phyloP scores from a whole-genome alignment of 306 rosid species.

The Acacia acuminata region DNA sequence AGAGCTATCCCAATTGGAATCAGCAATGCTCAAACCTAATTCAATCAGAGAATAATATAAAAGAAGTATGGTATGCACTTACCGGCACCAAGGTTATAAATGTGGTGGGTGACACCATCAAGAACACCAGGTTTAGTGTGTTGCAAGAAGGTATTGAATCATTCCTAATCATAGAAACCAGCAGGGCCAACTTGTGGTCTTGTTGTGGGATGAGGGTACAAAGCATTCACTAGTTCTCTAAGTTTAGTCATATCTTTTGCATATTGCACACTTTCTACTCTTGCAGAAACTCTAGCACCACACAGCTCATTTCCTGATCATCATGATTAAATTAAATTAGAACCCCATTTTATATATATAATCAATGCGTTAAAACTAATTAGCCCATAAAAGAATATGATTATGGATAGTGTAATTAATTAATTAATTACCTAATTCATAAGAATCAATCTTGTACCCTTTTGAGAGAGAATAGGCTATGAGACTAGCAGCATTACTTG shows the following conservation, averaged over 20 bases:
- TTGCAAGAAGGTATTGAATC: conserved; percentile 58
- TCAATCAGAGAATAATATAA: no score
- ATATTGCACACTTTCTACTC: conserved; percentile 51
- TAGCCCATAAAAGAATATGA: neutral
- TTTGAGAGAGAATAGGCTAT: conserved; percentile 54
- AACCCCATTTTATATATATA: neutral
- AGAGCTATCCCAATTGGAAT: no score
- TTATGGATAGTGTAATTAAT: neutral
- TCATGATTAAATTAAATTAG: neutral
- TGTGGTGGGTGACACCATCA: conserved; percentile 64
- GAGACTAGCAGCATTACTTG: conserved; percentile 49
- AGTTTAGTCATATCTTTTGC: conserved; percentile 53
- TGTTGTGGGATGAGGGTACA: conserved; percentile 42
- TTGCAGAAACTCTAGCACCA: conserved; percentile 47
- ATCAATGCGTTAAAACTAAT: neutral
- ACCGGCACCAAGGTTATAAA: conserved; percentile 82
- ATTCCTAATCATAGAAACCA: conserved; percentile 55
- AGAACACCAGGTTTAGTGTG: conserved; percentile 48
- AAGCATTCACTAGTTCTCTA: conserved; percentile 30
- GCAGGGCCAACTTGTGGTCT: conserved; percentile 71
- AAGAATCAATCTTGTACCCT: conserved; percentile 68
- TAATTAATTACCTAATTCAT: conserved; percentile 44
- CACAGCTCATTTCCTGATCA: conserved; percentile 61
- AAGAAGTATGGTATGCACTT: neutral
- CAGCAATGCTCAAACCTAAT: no score